phyloP scores from a whole-genome alignment of 208 protist genomes.

The Naegleria lovaniensis region DNA sequence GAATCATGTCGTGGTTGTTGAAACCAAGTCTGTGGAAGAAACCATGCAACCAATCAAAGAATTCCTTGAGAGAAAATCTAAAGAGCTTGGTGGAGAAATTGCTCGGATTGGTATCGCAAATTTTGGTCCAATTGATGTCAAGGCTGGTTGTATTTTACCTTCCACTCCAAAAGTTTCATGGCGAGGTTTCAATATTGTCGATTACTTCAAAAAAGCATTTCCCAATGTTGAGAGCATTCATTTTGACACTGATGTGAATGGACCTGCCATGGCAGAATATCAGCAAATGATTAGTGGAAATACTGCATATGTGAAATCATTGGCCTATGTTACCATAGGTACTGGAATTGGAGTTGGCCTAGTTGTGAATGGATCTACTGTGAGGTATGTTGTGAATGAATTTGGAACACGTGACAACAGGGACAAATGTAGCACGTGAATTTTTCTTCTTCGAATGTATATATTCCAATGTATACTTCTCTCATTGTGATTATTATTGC shows the following conservation, averaged over 20 bases:
- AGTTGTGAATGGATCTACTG: background rate
- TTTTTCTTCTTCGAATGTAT: background rate
- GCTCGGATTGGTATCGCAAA: conserved; percentile 13
- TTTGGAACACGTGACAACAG: no score
- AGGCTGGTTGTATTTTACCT: background rate
- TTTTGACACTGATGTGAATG: conserved; percentile 37
- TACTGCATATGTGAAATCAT: background rate
- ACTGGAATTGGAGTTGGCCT: conserved; percentile 30
- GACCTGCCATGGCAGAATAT: conserved; percentile 28
- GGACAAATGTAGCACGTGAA: no score
- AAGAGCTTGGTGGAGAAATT: background rate
- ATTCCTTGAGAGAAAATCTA: background rate
- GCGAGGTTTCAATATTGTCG: conserved; percentile 9
- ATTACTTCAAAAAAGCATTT: background rate
- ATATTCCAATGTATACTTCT: background rate
- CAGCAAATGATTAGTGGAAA: background rate
- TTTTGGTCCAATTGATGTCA: conserved; percentile 32
- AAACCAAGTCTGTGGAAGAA: background rate
- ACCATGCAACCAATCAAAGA: background rate
- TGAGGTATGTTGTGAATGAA: no score
- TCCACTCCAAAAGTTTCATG: conserved; percentile 31
- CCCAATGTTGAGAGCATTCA: background rate
- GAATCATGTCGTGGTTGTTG: background rate
- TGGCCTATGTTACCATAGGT: conserved; percentile 30
- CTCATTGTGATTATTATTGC: background rate